Evolutionary conservation across 2,329 filamentous ascomycete genomes (phyloP).

Genomic region (Didymella lethalis): DNA sequence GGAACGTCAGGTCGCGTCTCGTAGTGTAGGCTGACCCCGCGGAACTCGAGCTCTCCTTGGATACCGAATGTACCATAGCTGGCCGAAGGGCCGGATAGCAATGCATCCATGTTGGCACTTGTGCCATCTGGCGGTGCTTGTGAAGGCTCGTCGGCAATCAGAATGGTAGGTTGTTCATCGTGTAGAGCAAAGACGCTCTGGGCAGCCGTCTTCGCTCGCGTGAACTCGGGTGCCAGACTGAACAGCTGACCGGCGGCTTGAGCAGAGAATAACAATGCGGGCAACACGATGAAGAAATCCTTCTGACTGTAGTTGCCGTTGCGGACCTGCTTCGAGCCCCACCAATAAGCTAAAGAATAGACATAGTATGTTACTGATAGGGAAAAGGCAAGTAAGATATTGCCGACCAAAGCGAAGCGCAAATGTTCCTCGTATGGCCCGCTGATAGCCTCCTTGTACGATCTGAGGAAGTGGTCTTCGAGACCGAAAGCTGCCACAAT

Average conservation of each 20-base stretch:
- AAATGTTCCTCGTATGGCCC: conserved; percentile 53
- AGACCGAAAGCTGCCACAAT: conserved; percentile 61
- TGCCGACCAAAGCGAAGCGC: conserved; percentile 52
- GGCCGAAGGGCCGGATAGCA: conserved; percentile 27
- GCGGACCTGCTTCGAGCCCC: conserved; percentile 55
- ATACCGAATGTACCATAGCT: conserved; percentile 31
- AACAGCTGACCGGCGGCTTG: conserved; percentile 58
- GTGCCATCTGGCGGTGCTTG: not conserved
- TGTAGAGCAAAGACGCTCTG: conserved; percentile 55
- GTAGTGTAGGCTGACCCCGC: conserved; percentile 45
- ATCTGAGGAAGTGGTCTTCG: conserved; percentile 50
- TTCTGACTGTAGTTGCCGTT: conserved; percentile 52
- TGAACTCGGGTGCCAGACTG: conserved; percentile 56
- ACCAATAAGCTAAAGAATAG: conserved; percentile 60
- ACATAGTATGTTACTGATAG: conserved; percentile 58
- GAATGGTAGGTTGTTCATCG: conserved; percentile 52
- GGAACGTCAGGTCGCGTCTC: conserved; percentile 40
- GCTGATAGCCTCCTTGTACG: conserved; percentile 50
- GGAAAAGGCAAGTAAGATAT: conserved; percentile 55
- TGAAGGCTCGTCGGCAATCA: conserved; percentile 25
- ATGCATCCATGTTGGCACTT: conserved; percentile 9
- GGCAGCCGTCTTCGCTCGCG: conserved; percentile 55
- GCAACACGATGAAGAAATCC: conserved; percentile 57
- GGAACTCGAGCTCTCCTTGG: conserved; percentile 45
- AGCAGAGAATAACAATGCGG: conserved; percentile 57